phyloP scores from a whole-genome alignment of 768 basidiomycete species.

The Suillus ampliporus region DNA sequence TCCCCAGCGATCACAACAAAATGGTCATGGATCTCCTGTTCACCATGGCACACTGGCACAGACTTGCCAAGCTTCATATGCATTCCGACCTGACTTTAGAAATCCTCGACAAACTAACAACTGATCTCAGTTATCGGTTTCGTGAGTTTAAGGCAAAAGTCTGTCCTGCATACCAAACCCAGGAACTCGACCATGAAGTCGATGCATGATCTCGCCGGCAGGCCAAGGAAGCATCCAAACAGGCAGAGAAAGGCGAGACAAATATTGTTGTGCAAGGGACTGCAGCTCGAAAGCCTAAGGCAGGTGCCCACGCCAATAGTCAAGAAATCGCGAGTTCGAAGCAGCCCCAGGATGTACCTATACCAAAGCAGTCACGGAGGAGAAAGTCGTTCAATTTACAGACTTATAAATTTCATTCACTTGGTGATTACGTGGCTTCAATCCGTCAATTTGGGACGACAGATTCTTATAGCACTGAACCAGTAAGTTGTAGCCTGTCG shows the following conservation, averaged over 20 bases:
- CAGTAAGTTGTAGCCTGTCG: conserved; percentile 20
- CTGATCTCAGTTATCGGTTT: conserved; percentile 23
- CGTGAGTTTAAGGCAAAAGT: conserved; percentile 28
- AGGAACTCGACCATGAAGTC: conserved; percentile 14
- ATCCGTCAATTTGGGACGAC: conserved; percentile 37
- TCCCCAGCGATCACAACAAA: conserved; percentile 18
- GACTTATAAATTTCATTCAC: conserved; percentile 36
- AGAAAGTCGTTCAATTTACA: conserved; percentile 27
- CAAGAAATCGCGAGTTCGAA: too few relatives aligned
- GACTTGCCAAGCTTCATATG: conserved; percentile 32
- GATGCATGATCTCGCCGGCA: too few relatives aligned
- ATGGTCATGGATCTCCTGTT: conserved; percentile 26
- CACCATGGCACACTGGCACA: conserved; percentile 35
- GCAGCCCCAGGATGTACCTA: too few relatives aligned
- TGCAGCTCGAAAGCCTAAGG: conserved; percentile 11
- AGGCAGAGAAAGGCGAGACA: too few relatives aligned
- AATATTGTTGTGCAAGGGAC: too few relatives aligned
- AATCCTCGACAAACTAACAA: conserved; percentile 19
- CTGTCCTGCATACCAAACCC: conserved; percentile 27
- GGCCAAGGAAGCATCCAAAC: too few relatives aligned
- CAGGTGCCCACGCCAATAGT: too few relatives aligned
- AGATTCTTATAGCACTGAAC: too few relatives aligned
- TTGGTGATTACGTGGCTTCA: conserved; percentile 34
- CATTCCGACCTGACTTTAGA: conserved; percentile 32
- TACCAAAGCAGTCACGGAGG: conserved; percentile 26